Base-by-base conservation (phyloP, 2,329 filamentous ascomycete genomes). In the Trichocomaceae sp. region DNA sequence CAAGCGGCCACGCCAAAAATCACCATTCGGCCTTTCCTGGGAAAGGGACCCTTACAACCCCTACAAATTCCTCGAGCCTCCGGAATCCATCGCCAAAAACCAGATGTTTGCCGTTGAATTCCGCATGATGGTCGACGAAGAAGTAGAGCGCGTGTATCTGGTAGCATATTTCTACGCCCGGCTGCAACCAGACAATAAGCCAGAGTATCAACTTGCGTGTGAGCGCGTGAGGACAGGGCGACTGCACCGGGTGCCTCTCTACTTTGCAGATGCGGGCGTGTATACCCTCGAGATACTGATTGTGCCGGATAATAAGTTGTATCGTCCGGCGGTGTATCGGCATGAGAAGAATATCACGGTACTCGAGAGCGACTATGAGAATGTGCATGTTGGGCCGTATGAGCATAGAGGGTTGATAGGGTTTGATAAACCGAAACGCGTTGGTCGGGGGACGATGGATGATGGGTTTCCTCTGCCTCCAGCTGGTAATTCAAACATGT, bases 41-140 rank as follows among this genome's bases (percentile, higher is more conserved):
- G 50, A 42, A 37, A 19, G 19, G 20, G 50, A 52, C 26, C 50
- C 50, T 19, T 13, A 35, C 10, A 9, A 46, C 19, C 41, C 41
- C 13, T 22, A 15, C 15, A 37, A 45, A 5, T 42, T n/a, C 20
- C 50, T 52, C 13, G 17, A 22, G 9, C 50, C 50, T 19, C 50
- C 50, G 5, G 12, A 37, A 12, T 20, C 17, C 29, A 33, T 33
- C 12, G 35, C 33, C 6, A 29, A 22, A 33, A 37, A 46, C 29
- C 41, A 10, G 29, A 15, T 52, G 3, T 52, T 45, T 17, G 19
- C 50, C 9, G 50, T 52, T n/a, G 50, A 52, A n/a, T 52, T 52
- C 35, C 50, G 29, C 22, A 22, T 52, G 17, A 26, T 47, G 23
- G n/a, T 47, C 45, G 45, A 26, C 22, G 17, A 31, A 5, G 44